A percentile compares a stretch with the other conserved stretches of the same genome.
Conservation (phyloP, 345 rosid genomes). For the Litchi chinensis region DNA sequence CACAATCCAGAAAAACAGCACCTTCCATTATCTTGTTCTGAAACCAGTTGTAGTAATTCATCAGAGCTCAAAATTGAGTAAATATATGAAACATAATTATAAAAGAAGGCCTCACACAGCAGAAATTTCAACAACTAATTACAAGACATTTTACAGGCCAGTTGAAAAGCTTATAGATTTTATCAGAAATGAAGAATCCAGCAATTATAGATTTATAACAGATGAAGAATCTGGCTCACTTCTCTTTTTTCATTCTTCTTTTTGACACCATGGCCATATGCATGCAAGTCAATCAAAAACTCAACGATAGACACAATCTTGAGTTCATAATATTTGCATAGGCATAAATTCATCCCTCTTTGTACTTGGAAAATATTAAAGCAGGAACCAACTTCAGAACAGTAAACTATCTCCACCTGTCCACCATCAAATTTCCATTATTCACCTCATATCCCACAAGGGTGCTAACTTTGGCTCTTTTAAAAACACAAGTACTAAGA, state of each 20-base stretch:
- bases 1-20: conserved; percentile 68
- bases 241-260: not conserved
- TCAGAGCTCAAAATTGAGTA: not conserved
- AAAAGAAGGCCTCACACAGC: not conserved
- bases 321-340: no score
- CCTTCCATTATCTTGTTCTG: conserved; percentile 77
- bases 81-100: not conserved
- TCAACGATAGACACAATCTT: not conserved
- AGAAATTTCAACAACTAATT: not conserved
- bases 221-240: not conserved
- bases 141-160: not conserved
- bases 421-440: not conserved
- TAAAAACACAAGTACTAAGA: not conserved
- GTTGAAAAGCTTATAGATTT: not conserved
- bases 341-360: no score
- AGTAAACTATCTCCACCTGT: not conserved
- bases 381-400: not conserved
- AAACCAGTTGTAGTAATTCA: not conserved
- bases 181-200: no score
- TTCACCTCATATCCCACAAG: not conserved
- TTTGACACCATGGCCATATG: not conserved
- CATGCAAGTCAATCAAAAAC: not conserved
- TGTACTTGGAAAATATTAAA: no score
- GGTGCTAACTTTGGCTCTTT: not conserved
- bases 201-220: not conserved